phyloP scores from a whole-genome alignment of 345 rosid genomes.

The Salix purpurea region DNA sequence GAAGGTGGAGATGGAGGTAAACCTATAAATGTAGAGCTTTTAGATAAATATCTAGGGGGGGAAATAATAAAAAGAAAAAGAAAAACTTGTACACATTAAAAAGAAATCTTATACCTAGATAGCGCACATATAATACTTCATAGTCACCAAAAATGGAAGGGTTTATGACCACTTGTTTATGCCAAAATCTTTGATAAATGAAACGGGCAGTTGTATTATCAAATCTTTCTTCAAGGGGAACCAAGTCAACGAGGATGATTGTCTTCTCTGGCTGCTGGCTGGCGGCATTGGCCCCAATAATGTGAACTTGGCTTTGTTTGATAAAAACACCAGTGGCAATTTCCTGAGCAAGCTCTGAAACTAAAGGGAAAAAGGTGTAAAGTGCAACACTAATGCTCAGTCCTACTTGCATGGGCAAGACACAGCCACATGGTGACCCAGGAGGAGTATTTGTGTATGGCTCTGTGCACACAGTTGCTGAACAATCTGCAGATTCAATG shows the following conservation, averaged over 20 bases:
- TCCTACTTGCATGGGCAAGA: conserved; percentile 90
- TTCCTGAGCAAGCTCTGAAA: conserved; percentile 78
- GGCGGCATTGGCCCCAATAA: conserved; percentile 90
- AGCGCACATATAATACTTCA: conserved; percentile 75
- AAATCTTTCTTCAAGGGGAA: conserved; percentile 72
- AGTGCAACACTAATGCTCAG: conserved; percentile 72
- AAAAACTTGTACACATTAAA: not conserved
- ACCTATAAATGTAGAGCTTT: conserved; percentile 38
- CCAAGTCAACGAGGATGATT: conserved; percentile 75
- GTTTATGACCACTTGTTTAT: conserved; percentile 63
- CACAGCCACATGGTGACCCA: conserved; percentile 91
- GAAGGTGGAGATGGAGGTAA: conserved; percentile 89
- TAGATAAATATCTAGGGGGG: not conserved
- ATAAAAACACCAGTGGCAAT: conserved; percentile 79
- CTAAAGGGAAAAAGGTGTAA: conserved; percentile 92
- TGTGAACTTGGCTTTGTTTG: conserved; percentile 94
- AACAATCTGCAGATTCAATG: conserved; percentile 62
- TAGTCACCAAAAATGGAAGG: conserved; percentile 64
- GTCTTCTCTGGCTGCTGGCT: conserved; percentile 82
- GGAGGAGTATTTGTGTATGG: conserved; percentile 91
- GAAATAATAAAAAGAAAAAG: not conserved
- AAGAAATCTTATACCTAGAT: conserved; percentile 48
- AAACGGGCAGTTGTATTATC: conserved; percentile 72
- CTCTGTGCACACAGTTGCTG: conserved; percentile 59
- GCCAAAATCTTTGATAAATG: conserved; percentile 83